Conservation (phyloP, 164 flowering plant species). For the Hamamelis virginiana region DNA sequence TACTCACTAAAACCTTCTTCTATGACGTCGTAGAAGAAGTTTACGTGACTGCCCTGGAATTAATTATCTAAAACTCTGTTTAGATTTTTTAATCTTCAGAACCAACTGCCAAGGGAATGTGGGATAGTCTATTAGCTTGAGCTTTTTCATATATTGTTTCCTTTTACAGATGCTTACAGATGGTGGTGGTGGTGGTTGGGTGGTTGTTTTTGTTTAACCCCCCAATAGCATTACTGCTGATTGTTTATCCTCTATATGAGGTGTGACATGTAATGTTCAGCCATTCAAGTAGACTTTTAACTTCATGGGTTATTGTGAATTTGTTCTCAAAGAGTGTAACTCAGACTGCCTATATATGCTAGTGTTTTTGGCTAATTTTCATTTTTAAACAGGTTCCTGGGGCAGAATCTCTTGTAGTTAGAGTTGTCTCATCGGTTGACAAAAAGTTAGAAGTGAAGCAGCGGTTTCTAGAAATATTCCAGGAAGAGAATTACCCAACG, state of each 20-base stretch:
- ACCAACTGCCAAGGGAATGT: not conserved
- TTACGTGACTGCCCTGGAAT: not conserved
- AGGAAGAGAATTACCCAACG: conserved; percentile 84
- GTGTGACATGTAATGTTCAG: not conserved
- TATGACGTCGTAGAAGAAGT: not conserved
- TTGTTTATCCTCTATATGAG: not conserved
- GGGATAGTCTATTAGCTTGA: not conserved
- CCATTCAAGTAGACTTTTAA: not conserved
- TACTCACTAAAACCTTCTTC: no score
- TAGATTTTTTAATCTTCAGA: not conserved
- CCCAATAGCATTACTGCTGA: not conserved
- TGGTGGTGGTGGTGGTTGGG: not conserved
- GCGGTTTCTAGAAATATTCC: conserved; percentile 89
- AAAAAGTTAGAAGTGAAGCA: conserved; percentile 95
- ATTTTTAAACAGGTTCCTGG: conserved; percentile 63
- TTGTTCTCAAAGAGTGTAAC: not conserved
- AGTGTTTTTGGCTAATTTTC: not conserved
- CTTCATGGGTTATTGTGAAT: not conserved
- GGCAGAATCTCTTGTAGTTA: conserved; percentile 86
- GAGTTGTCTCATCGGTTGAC: conserved; percentile 99
- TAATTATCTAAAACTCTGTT: not conserved
- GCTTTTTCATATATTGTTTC: not conserved
- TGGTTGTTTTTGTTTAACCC: not conserved
- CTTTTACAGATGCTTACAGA: no score
- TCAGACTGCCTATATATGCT: not conserved